Base-by-base conservation (phyloP, 1,284 basidiomycete genomes). In the Naganishia albida region DNA sequence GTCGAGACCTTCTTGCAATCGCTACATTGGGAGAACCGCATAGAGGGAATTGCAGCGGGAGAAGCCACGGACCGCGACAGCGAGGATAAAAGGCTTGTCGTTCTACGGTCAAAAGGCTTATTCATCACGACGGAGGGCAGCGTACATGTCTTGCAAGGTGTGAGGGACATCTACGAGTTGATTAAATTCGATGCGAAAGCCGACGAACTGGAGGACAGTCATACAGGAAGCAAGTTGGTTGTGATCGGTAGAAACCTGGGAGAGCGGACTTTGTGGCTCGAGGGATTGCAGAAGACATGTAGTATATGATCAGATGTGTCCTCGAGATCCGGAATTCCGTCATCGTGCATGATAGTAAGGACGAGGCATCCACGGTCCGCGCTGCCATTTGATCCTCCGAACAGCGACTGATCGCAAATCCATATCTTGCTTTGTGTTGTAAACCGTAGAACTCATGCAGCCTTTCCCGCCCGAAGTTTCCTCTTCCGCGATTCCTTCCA, bases 91-190 rank as follows among this genome's bases (percentile, higher is more conserved):
- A 26, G 15, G 26, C 53, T 66, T 34, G 52, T 55, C n/a, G 60
- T 66, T 18, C 38, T 66, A 18, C 51, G 65, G n/a, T 49, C 65
- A 3, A 66, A 66, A 34, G 65, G 65, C 3, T 40, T 66, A 6
- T 66, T 66, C 26, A 39, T 59, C 34, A 42, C 40, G 67, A 25
- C 30, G 2, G 44, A 60, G 26, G 59, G 55, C 1, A 43, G 42
- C 15, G 69, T 90, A 42, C 84, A 87, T 59, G 82, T 95, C 2
- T 79, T 96, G 15, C 93, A 96, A 73, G 93, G 92, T 2, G 93
- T 96, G 13, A 82, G 88, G 68, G 90, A 82, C 71, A 82, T 94
- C 76, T 95, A 93, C 73, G 93, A 96, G 70, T 83, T 93, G 20
- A 80, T 81, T 2, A 78, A 82, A 64, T 78, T 87, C 38, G 66